Base-by-base conservation (phyloP, 768 basidiomycete species). In the Lactifluus hygrophoroides region DNA sequence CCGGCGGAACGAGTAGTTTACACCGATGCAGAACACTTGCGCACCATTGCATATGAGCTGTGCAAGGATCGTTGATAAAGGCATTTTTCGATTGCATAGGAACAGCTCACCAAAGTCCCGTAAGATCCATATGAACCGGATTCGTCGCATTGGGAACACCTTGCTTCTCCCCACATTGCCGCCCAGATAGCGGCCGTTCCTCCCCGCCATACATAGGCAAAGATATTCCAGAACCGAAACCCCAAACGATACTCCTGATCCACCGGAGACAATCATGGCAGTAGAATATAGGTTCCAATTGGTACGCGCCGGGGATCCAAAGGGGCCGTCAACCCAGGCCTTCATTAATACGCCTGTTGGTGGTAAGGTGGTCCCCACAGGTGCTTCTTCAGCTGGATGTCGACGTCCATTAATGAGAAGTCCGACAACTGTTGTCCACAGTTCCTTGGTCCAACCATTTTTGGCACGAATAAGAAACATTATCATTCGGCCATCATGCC, bases 1-100 rank as follows among this genome's bases (percentile, higher is more conserved):
- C 65, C 8, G 69, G 43, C 4, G 80, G 75, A 28, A 84, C 73
- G 67, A 84, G 75, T 32, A 77, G 73, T 66, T 79, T 76, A 69
- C 85, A 90, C 17, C 75, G 75, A n/a, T 82, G 79, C 35, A 90
- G 68, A 49, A 79, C 73, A 8, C 82, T 74, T 2, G 89, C 86
- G 58, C 85, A 83, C 88, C 88, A 90, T 54, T 85, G 82, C 30
- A 90, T 74, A 62, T 90, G 86, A 19, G 83, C 87, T 88, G 63
- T 16, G 43, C 23, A 37, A 28, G 30, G 42, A n/a, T 21, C 35
- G 23, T 32, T 19, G 38, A 54, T 45, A 25, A 30, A 51, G 23
- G 17, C 23, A 5, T 23, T 32, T 21, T 43, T 27, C 32, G 45
- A 43, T 27, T 30, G 5, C 21, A 23, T 34, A 56, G n/a, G 38